Evolutionary conservation across 2,329 filamentous ascomycete genomes (phyloP).

Genomic region (Magnaporthiopsis rhizophila): DNA sequence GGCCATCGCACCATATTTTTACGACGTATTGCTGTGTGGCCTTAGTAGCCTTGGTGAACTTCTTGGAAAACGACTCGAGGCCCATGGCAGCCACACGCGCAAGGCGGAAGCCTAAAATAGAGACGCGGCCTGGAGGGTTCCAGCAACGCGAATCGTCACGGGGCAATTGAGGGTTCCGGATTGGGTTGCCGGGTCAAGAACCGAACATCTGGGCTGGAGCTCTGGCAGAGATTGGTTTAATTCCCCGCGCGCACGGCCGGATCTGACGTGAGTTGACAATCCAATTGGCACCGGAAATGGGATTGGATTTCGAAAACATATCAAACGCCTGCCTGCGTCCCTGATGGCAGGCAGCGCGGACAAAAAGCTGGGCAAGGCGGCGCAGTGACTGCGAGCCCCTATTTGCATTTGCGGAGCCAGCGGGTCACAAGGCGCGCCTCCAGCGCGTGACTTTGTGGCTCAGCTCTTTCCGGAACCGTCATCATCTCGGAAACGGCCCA

Average conservation of each 20-base stretch:
- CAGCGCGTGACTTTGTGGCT: not conserved
- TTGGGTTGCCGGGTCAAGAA: no score
- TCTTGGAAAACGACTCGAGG: slow-evolving; percentile 3
- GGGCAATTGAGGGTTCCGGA: no score
- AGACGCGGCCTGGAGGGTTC: not conserved
- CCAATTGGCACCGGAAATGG: not conserved
- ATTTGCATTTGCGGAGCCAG: not conserved
- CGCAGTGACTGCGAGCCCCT: not conserved
- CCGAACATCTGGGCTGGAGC: no score
- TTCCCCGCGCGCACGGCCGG: no score
- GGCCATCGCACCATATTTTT: slow-evolving; percentile 7
- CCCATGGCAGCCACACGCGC: slow-evolving; percentile 1
- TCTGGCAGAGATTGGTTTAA: no score
- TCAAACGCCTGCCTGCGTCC: not conserved
- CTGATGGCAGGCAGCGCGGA: not conserved
- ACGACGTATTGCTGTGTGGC: slow-evolving; percentile 3
- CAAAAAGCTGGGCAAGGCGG: not conserved
- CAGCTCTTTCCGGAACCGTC: not conserved
- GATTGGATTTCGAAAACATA: not conserved
- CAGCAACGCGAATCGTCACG: not conserved
- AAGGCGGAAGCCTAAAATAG: not conserved
- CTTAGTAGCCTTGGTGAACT: slow-evolving; percentile 3
- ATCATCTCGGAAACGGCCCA: not conserved
- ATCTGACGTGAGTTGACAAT: not conserved
- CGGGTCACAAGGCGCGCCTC: not conserved